Evolutionary conservation across 257 asterid species (phyloP).

Genomic region (Nicotiana knightiana): DNA sequence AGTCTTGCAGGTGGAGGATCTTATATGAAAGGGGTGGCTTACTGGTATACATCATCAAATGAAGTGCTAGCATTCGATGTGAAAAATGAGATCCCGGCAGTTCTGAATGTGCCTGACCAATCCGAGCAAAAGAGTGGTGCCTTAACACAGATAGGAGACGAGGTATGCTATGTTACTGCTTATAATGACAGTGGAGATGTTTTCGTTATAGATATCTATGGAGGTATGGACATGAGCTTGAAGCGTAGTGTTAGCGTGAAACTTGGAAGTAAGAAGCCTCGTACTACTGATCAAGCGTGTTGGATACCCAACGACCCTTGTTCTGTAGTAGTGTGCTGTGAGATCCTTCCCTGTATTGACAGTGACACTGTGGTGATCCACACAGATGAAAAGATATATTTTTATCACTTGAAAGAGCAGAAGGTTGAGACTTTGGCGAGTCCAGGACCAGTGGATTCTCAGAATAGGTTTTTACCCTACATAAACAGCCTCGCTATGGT

Average conservation of each 20-base stretch:
- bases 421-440: background rate
- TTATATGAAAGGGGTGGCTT: slow-evolving; percentile 39
- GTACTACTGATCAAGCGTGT: background rate
- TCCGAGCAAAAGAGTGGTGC: slow-evolving; percentile 16
- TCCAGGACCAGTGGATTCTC: background rate
- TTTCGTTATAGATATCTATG: slow-evolving; percentile 20
- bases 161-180: slow-evolving; percentile 33
- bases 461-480: slow-evolving; percentile 26
- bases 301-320: background rate
- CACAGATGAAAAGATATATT: slow-evolving; percentile 3
- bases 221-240: slow-evolving; percentile 31
- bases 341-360: slow-evolving; percentile 28
- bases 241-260: slow-evolving; percentile 2
- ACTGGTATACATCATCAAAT: slow-evolving; percentile 26
- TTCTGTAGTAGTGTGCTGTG: background rate
- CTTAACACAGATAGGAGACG: slow-evolving; percentile 30
- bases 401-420: slow-evolving; percentile 16
- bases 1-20: slow-evolving; percentile 14
- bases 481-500: slow-evolving; percentile 39
- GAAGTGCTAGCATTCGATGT: slow-evolving; percentile 33
- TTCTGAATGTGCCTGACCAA: slow-evolving; percentile 17
- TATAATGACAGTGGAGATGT: background rate
- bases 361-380: slow-evolving; percentile 31
- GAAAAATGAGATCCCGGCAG: slow-evolving; percentile 16
- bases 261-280: background rate